Percentiles rank a stretch among this genome's conserved stretches.
Conservation (phyloP, 2,329 filamentous ascomycete genomes). For the Sporothrix pallida region DNA sequence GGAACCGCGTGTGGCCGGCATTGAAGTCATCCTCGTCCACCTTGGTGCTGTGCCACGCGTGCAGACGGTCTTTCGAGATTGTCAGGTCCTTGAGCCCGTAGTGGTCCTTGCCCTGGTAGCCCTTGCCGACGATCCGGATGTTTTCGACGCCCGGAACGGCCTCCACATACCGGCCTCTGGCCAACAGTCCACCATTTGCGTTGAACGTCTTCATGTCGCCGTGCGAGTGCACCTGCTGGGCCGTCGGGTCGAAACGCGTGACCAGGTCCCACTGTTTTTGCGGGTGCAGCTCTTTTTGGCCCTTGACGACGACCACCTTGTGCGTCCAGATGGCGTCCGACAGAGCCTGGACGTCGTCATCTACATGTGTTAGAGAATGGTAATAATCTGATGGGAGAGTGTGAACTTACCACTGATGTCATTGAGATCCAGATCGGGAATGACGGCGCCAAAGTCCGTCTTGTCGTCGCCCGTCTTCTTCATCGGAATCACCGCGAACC, state of each 20-base stretch:
- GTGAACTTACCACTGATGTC: slow-evolving; percentile 43
- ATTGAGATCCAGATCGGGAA: slow-evolving; percentile 48
- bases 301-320: slow-evolving; percentile 52
- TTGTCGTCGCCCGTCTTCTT: slow-evolving; percentile 46
- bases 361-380: slow-evolving; percentile 33
- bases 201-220: slow-evolving; percentile 51
- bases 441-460: slow-evolving; percentile 46
- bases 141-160: slow-evolving; percentile 49
- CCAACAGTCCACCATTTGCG: slow-evolving; percentile 48
- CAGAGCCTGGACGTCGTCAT: slow-evolving; percentile 47
- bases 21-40: slow-evolving; percentile 47
- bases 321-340: slow-evolving; percentile 51
- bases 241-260: slow-evolving; percentile 50
- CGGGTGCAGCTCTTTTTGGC: slow-evolving; percentile 50
- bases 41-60: slow-evolving; percentile 48
- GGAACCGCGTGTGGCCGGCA: slow-evolving; percentile 52
- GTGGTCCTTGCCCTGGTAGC: slow-evolving; percentile 52
- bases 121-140: slow-evolving; percentile 53
- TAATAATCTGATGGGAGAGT: background rate
- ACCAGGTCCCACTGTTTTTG: slow-evolving; percentile 55
- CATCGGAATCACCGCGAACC: slow-evolving; percentile 47
- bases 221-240: slow-evolving; percentile 50
- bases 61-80: slow-evolving; percentile 42
- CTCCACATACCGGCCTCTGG: slow-evolving; percentile 22
- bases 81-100: slow-evolving; percentile 51